A percentile compares a stretch with the other conserved stretches of the same genome.
Evolutionary conservation across 208 protist genomes (phyloP).

Genomic region (Leishmania major): DNA sequence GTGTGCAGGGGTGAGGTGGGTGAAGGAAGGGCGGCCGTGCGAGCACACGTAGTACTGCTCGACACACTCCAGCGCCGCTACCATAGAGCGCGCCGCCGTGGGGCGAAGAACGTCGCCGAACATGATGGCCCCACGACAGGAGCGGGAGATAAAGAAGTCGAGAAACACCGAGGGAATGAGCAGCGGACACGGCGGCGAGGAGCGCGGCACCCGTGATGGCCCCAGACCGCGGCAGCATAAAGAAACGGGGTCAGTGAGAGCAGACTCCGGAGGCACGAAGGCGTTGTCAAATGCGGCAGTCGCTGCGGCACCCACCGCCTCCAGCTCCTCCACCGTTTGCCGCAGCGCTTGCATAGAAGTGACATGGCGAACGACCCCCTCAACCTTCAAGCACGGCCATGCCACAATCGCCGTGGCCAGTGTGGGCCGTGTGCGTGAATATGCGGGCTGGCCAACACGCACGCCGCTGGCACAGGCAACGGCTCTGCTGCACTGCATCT

Average conservation of each 20-base stretch:
- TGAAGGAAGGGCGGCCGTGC: slow-evolving; percentile 72
- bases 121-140: slow-evolving; percentile 82
- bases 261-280: not conserved
- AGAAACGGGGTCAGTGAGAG: not conserved
- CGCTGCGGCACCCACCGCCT: slow-evolving; percentile 17
- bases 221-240: not conserved
- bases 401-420: slow-evolving; percentile 30
- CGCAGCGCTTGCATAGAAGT: slow-evolving; percentile 44
- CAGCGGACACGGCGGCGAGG: slow-evolving; percentile 1
- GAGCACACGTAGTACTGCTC: slow-evolving; percentile 75
- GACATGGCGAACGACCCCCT: slow-evolving; percentile 43
- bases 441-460: not conserved
- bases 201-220: not conserved
- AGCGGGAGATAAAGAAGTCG: slow-evolving; percentile 72
- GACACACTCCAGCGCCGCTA: slow-evolving; percentile 32
- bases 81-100: slow-evolving; percentile 23
- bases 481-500: not conserved
- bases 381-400: slow-evolving; percentile 58
- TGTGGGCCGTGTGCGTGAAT: not conserved
- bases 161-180: slow-evolving; percentile 63
- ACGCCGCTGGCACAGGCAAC: not conserved
- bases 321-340: slow-evolving; percentile 62
- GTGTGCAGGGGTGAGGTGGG: slow-evolving; percentile 19
- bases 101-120: slow-evolving; percentile 60
- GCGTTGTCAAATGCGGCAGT: not conserved